A percentile compares a stretch with the other conserved stretches of the same genome.
Conservation (phyloP, 768 basidiomycete genomes). For the Trametes punicea region DNA sequence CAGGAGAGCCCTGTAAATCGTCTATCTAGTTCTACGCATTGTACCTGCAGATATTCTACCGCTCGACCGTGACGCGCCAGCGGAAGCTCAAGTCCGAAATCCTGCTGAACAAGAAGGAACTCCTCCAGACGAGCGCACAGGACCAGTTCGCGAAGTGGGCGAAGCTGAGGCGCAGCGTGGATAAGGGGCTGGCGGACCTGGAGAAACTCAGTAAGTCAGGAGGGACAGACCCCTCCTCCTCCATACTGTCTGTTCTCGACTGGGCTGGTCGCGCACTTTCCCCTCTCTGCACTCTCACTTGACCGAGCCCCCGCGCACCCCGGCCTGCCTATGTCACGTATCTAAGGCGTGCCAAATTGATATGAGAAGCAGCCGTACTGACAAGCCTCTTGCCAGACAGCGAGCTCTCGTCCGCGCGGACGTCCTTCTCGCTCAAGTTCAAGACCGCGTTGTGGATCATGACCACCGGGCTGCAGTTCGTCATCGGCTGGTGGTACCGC, state of each 20-base stretch:
- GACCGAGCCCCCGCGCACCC: constrained; percentile 2
- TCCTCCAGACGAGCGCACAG: constrained; percentile 87
- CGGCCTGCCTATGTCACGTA: neutral
- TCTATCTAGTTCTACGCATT: constrained; percentile 62
- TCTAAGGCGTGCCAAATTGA: neutral
- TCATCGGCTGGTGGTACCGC: constrained; percentile 89
- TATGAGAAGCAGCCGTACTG: neutral
- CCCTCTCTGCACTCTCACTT: neutral
- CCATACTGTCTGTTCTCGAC: neutral
- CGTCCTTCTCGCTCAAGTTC: constrained; percentile 72
- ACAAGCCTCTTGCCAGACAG: constrained; percentile 48
- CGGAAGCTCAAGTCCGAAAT: constrained; percentile 76
- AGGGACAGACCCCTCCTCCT: neutral
- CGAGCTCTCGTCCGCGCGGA: constrained; percentile 74
- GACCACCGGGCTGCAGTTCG: constrained; percentile 85
- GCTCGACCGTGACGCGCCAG: constrained; percentile 54
- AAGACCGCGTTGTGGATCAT: constrained; percentile 71
- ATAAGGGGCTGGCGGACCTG: constrained; percentile 87
- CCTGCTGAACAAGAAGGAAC: constrained; percentile 76
- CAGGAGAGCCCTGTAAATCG: no score
- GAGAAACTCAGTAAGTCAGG: constrained; percentile 76
- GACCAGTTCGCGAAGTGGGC: constrained; percentile 99
- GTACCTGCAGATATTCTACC: constrained; percentile 66
- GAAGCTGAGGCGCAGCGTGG: constrained; percentile 82
- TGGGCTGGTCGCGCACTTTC: neutral